phyloP scores from a whole-genome alignment of 2,329 filamentous ascomycete genomes.

The Cordyceps militaris region DNA sequence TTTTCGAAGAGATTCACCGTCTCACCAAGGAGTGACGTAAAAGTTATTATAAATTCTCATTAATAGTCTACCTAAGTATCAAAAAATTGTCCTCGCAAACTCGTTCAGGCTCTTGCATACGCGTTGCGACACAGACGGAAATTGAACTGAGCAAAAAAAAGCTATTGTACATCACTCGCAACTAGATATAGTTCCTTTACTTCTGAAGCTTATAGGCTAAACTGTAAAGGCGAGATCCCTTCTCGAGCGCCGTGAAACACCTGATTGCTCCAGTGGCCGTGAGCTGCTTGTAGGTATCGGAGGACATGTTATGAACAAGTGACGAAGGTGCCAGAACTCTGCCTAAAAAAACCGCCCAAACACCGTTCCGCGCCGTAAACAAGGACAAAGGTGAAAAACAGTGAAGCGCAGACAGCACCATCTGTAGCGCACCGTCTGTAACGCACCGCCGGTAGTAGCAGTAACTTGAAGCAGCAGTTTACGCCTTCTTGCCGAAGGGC shows the following conservation, averaged over 20 bases:
- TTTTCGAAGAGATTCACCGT: constrained; percentile 85
- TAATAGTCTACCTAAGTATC: neutral
- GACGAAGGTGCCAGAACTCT: neutral
- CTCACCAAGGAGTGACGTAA: constrained; percentile 39
- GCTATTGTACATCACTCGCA: neutral
- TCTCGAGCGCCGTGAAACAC: neutral
- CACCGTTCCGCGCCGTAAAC: neutral
- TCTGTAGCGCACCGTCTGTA: neutral
- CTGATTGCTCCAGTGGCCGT: neutral
- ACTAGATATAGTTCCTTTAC: neutral
- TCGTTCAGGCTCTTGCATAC: neutral
- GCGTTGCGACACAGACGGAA: neutral
- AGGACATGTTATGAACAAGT: neutral
- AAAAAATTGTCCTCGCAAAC: neutral
- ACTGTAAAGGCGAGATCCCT: neutral
- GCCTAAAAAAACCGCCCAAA: neutral
- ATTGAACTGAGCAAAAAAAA: neutral
- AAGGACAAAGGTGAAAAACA: neutral
- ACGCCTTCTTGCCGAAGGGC: constrained; percentile 43
- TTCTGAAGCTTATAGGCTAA: neutral
- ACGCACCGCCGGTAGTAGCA: neutral
- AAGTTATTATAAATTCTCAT: neutral
- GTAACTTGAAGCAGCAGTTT: neutral
- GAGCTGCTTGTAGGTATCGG: neutral
- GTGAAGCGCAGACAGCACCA: neutral